Percentiles rank a stretch among this genome's conserved stretches.
Conservation (phyloP, 345 rosid species). For the Eucalyptus sideroxylon region DNA sequence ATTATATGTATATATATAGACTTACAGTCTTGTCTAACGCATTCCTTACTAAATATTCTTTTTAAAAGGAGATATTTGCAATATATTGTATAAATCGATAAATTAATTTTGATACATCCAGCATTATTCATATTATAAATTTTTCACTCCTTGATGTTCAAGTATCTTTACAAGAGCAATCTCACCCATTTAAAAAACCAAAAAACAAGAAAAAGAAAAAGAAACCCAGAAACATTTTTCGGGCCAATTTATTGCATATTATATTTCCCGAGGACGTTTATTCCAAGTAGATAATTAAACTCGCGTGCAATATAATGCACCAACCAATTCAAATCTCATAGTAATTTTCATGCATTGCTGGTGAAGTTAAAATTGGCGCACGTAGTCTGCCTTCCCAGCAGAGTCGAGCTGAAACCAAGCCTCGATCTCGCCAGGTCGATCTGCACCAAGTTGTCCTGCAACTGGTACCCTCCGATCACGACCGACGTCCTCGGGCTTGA, state of each 20-base stretch:
- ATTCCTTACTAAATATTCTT: neutral
- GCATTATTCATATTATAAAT: neutral
- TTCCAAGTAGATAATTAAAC: neutral
- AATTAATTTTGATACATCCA: neutral
- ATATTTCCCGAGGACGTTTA: neutral
- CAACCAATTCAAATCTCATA: neutral
- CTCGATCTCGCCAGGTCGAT: slow-evolving; percentile 47
- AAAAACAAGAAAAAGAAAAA: neutral
- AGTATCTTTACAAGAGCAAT: neutral
- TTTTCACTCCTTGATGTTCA: neutral
- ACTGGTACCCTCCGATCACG: slow-evolving; percentile 57
- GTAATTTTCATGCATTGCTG: neutral
- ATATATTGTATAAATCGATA: neutral
- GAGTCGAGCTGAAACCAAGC: slow-evolving; percentile 53
- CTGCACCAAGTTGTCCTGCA: slow-evolving; percentile 45
- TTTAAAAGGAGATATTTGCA: neutral
- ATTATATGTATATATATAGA: too few relatives aligned
- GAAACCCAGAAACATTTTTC: neutral
- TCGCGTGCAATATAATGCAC: neutral
- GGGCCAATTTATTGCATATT: neutral
- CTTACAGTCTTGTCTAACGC: too few relatives aligned
- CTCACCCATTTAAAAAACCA: neutral
- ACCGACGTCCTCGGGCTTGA: slow-evolving; percentile 43
- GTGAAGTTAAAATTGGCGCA: slow-evolving; percentile 72
- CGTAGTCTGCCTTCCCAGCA: slow-evolving; percentile 32